Conservation (phyloP, 2,329 filamentous ascomycete genomes). For the Ploettnerulaceae sp. region DNA sequence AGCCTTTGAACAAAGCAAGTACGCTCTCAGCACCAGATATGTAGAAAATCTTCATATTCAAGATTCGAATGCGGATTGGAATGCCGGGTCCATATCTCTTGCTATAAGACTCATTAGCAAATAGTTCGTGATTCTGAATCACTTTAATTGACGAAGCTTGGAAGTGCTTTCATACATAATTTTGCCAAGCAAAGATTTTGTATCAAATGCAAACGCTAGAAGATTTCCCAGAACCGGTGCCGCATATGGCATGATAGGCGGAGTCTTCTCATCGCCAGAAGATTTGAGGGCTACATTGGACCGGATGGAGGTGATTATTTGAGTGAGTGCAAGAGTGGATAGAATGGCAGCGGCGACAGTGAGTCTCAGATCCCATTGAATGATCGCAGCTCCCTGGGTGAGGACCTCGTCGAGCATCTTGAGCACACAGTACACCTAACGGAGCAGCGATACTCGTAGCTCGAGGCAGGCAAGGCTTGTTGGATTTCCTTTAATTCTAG, state of each 20-base stretch:
- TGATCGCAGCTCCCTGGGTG: slow-evolving; percentile 1
- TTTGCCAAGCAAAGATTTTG: slow-evolving; percentile 10
- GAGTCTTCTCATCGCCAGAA: slow-evolving; percentile 9
- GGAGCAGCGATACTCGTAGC: neutral
- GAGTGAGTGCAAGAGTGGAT: slow-evolving; percentile 6
- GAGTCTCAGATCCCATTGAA: slow-evolving; percentile 10
- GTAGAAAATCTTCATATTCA: slow-evolving; percentile 16
- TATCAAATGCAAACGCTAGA: slow-evolving; percentile 19
- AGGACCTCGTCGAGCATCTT: slow-evolving; percentile 13
- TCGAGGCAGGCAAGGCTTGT: neutral
- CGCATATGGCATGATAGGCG: slow-evolving; percentile 20
- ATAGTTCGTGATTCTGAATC: neutral
- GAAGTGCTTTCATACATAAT: slow-evolving; percentile 12
- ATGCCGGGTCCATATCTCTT: slow-evolving; percentile 14
- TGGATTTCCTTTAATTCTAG: neutral
- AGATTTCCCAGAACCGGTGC: slow-evolving; percentile 22
- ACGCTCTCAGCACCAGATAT: slow-evolving; percentile 21
- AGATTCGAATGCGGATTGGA: slow-evolving; percentile 19
- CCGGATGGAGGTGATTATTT: slow-evolving; percentile 8
- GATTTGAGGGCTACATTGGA: slow-evolving; percentile 5
- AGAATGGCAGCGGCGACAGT: neutral
- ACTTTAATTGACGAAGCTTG: neutral
- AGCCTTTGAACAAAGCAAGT: slow-evolving; percentile 18
- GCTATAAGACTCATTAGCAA: slow-evolving; percentile 6
- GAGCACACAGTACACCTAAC: no score